Base-by-base conservation (phyloP, 441 rosid genomes). In the Euphorbia corollata region DNA sequence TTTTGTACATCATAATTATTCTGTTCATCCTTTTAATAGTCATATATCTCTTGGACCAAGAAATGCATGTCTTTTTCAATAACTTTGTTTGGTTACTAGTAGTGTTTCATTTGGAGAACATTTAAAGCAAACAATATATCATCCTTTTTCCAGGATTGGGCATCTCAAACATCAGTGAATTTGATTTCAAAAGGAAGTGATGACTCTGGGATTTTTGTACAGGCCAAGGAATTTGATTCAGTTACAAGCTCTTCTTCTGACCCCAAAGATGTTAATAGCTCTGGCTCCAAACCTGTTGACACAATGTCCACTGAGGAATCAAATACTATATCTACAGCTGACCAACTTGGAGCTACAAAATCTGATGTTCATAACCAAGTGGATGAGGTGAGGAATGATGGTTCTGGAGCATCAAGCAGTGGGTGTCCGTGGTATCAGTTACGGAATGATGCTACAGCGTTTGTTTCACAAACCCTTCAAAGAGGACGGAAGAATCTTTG, bases 401-500 rank as follows among this genome's bases (percentile, higher is more conserved):
- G 82, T 8, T 72, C 77, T 76, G 82, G 76, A 68, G 84, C 84
- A 72, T 86, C 96, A 74, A 78, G 77, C 78, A 80, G 89, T 45
- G 91, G 83, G 71, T 90, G 93, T 41, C 97, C 97, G 36, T 88
- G 98, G 99, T 95, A 90, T 79, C 88, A 86, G 43, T 82, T 95
- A 68, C 83, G 98, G 71, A 92, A 88, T 82, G 99, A 95, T 77
- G 95, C 93, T 56, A 90, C 91, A 57, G 77, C 80, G 63, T 86
- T 81, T 78, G 97, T 95, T 71, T 88, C 99, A 65, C 89, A 87
- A 71, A 88, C 92, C 50, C 97, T 95, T 79, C 89, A 78, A 71
- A 84, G 93, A 79, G 99, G 99, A 65, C 77, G 97, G 23, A 90
- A 81, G 80, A 90, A 92, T 84, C 92, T 95, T 72, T 95, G 99